Conservation (phyloP, 2,329 filamentous ascomycete genomes). For the Diaporthe batatas region DNA sequence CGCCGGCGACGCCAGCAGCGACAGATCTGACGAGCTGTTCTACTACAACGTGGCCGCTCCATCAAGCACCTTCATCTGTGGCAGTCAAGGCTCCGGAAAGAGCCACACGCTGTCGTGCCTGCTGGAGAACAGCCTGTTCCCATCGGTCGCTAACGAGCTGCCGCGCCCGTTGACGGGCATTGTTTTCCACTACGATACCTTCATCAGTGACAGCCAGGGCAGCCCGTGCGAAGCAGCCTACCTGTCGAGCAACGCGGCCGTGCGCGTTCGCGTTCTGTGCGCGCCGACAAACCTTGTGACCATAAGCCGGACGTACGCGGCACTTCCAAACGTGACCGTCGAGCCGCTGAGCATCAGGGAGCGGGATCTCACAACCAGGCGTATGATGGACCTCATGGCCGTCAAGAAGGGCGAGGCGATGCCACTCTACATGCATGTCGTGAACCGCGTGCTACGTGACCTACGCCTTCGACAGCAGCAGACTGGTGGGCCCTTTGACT, state of each 20-base stretch:
- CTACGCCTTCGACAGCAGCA: constrained; percentile 63
- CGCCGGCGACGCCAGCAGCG: constrained; percentile 44
- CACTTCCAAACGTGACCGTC: constrained; percentile 60
- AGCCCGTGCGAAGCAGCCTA: constrained; percentile 72
- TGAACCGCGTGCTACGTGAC: constrained; percentile 68
- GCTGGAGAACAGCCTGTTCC: constrained; percentile 69
- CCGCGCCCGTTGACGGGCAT: constrained; percentile 68
- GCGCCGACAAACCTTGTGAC: constrained; percentile 64
- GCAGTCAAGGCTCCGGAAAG: constrained; percentile 74
- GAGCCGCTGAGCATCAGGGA: constrained; percentile 57
- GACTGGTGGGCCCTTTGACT: constrained; percentile 58
- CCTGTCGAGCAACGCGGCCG: constrained; percentile 57
- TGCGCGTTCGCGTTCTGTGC: constrained; percentile 67
- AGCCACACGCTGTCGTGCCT: constrained; percentile 71
- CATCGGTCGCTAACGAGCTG: constrained; percentile 59
- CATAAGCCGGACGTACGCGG: constrained; percentile 57
- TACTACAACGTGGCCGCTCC: constrained; percentile 64
- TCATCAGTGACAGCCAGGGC: constrained; percentile 61
- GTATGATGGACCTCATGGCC: constrained; percentile 73
- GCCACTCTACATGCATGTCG: constrained; percentile 71
- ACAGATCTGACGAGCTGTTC: constrained; percentile 50
- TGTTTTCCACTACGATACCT: constrained; percentile 75
- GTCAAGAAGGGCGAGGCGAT: constrained; percentile 55
- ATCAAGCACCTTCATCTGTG: constrained; percentile 73
- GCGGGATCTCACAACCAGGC: constrained; percentile 64